These are phyloP conservation scores for Hypsizygus ulmarius DNA, from an alignment of 1,284 basidiomycete species.

Conservation along the genomic window DNA sequence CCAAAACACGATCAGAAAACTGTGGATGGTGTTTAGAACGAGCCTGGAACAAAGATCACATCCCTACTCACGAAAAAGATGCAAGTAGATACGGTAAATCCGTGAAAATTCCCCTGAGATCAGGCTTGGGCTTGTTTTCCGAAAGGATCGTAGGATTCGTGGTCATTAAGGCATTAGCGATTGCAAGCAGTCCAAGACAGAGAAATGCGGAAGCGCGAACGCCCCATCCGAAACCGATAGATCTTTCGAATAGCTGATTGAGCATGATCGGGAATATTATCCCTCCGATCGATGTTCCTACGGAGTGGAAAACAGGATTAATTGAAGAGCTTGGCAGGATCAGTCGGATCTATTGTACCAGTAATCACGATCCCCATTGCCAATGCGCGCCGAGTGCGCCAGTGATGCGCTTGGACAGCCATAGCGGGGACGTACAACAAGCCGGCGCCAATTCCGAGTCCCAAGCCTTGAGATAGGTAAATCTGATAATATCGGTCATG, in stretches of 20 bases:
- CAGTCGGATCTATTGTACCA: slow-evolving; percentile 11
- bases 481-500: slow-evolving; percentile 23
- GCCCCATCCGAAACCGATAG: slow-evolving; percentile 30
- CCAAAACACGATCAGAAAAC: background rate
- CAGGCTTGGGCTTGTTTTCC: background rate
- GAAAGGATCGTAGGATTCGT: slow-evolving; percentile 9
- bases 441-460: slow-evolving; percentile 33
- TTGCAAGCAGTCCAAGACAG: slow-evolving; percentile 2
- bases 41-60: too few species aligned
- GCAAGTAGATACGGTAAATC: slow-evolving; percentile 12
- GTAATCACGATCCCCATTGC: slow-evolving; percentile 36
- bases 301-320: background rate
- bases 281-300: slow-evolving; percentile 29
- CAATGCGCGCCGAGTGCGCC: slow-evolving; percentile 29
- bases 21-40: too few species aligned
- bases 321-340: slow-evolving; percentile 18
- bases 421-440: slow-evolving; percentile 35
- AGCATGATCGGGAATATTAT: slow-evolving; percentile 39
- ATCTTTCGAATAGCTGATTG: slow-evolving; percentile 31
- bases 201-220: slow-evolving; percentile 22
- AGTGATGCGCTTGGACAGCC: slow-evolving; percentile 33
- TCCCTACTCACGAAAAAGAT: slow-evolving; percentile 6
- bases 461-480: slow-evolving; percentile 33
- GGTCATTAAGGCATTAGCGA: slow-evolving; percentile 18
- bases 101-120: slow-evolving; percentile 10